phyloP scores from a whole-genome alignment of 768 basidiomycete species.

The Lactarius sp. region DNA sequence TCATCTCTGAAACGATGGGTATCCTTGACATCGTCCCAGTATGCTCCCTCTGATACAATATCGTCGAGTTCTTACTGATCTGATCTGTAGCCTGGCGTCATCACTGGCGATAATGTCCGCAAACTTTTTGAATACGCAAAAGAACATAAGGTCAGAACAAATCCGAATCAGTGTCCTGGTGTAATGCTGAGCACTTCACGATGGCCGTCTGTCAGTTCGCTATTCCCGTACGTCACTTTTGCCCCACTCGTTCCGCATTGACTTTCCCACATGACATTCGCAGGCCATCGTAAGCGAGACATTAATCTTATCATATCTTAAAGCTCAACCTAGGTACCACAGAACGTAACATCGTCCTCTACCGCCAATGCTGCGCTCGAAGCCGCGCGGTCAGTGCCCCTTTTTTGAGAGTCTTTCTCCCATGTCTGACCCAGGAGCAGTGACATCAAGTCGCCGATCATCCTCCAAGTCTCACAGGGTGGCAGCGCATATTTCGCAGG shows the following conservation, averaged over 20 bases:
- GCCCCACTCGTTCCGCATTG: background rate
- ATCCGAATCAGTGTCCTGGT: conserved; percentile 11
- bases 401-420: conserved; percentile 1
- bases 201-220: conserved; percentile 52
- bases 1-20: conserved; percentile 49
- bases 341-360: conserved; percentile 98
- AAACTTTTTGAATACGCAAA: conserved; percentile 95
- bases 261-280: conserved; percentile 15
- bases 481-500: conserved; percentile 95
- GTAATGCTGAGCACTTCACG: conserved; percentile 15
- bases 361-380: conserved; percentile 92
- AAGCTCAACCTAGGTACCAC: conserved; percentile 5
- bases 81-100: conserved; percentile 71
- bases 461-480: conserved; percentile 96
- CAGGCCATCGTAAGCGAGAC: conserved; percentile 68
- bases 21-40: conserved; percentile 83
- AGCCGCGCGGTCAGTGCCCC: conserved; percentile 68
- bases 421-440: conserved; percentile 37
- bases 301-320: conserved; percentile 19
- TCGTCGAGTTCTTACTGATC: background rate
- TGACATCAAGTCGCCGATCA: conserved; percentile 96
- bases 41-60: conserved; percentile 29
- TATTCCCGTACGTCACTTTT: conserved; percentile 61
- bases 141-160: conserved; percentile 63
- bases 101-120: conserved; percentile 92